Evolutionary conservation across 129 eudicot species (phyloP), one percentile per base, ranked within the genome.

Genomic region (Centrapalus pauciflorus): DNA sequence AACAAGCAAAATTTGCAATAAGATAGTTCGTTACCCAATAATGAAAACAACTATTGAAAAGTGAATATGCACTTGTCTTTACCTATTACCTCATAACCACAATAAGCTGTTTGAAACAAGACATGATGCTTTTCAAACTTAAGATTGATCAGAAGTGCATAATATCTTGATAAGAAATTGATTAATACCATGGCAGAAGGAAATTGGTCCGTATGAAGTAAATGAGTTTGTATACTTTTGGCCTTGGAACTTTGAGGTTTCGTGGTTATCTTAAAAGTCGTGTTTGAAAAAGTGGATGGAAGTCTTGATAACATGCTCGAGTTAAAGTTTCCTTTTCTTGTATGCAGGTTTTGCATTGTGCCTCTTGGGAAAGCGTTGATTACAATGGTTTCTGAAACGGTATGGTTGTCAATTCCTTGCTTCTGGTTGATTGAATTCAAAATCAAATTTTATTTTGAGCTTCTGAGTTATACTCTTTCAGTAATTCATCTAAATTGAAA

Each of bases 281-380:
- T 48, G 13, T 56, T 67, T 67, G 10, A 21, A 14, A 4, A 43
- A 33, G 26, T 30, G 68, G 24, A 59, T 19, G 25, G 5, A 57
- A 58, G 50, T 45, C 19, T 37, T 55, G 43, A 11, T 26, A 40
- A 40, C 10, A 8, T 32, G 51, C 49, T 46, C 35, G 23, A 4
- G 34, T 49, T 48, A 14, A 16, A 13, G n/a, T 14, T 50, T 40
- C 63, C 16, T 16, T 59, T 58, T 37, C 25, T 64, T 59, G 32
- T 34, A 0, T 56, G 61, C 55, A 87, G 95, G 95, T 87, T 87
- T 80, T 87, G 95, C 85, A 71, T 87, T 64, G 78, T 84, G 80
- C 95, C 95, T 63, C 75, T 87, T 21, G 88, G 84, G 62, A 87
- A 84, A 75, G 88, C 76, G 30, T 69, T 82, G 82, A 26, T 84